Percentiles rank a stretch among this genome's conserved stretches.
Conservation (phyloP, 2,329 filamentous ascomycete genomes). For the Scortechinia acanthostroma region DNA sequence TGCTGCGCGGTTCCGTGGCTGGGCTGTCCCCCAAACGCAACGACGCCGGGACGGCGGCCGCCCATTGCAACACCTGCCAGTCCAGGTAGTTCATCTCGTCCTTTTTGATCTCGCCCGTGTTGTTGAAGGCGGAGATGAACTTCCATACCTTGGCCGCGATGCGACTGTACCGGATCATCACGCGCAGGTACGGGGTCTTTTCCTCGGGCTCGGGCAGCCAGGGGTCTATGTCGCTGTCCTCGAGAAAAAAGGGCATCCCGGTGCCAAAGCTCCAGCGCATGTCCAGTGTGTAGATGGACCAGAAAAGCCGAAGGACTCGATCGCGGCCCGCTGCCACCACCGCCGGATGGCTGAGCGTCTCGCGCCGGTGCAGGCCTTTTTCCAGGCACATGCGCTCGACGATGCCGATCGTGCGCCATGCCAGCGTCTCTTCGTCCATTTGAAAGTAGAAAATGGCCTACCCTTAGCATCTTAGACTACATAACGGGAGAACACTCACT, state of each 20-base stretch:
- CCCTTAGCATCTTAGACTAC: neutral
- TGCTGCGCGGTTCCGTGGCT: slow-evolving; percentile 17
- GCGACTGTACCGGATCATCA: slow-evolving; percentile 36
- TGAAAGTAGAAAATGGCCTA: slow-evolving; percentile 29
- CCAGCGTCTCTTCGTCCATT: slow-evolving; percentile 37
- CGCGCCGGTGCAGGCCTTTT: slow-evolving; percentile 35
- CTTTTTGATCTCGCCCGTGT: slow-evolving; percentile 17
- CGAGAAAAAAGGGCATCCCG: slow-evolving; percentile 35
- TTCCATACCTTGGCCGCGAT: slow-evolving; percentile 37
- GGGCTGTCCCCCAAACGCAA: slow-evolving; percentile 23
- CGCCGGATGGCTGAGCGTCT: slow-evolving; percentile 19
- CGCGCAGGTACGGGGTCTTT: slow-evolving; percentile 29
- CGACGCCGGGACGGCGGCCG: slow-evolving; percentile 31
- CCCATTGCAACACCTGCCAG: slow-evolving; percentile 32
- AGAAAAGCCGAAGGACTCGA: slow-evolving; percentile 25
- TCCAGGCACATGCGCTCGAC: slow-evolving; percentile 35
- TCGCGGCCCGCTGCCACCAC: slow-evolving; percentile 3
- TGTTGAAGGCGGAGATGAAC: slow-evolving; percentile 26
- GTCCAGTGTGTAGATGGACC: slow-evolving; percentile 41
- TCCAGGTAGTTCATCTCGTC: slow-evolving; percentile 30
- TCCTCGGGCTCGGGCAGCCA: slow-evolving; percentile 32
- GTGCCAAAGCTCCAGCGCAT: slow-evolving; percentile 43
- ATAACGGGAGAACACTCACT: neutral
- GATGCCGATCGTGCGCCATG: slow-evolving; percentile 36
- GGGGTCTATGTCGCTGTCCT: slow-evolving; percentile 39